Conservation (phyloP, 78 protist genomes). For the Diacronema lutheri region DNA sequence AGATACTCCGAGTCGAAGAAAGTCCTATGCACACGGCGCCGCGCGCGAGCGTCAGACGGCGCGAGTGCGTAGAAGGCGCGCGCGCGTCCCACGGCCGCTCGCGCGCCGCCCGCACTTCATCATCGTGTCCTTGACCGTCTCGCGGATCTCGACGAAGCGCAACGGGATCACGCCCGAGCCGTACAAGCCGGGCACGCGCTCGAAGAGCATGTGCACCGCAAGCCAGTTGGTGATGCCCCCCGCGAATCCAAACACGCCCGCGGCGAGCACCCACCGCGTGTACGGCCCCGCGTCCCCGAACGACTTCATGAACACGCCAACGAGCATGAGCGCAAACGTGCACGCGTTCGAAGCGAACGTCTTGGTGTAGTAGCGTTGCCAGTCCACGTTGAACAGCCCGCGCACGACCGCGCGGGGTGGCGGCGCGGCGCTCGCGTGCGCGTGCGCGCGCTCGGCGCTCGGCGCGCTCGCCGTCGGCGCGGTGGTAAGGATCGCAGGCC, state of each 20-base stretch:
- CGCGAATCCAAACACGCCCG: constrained; percentile 60
- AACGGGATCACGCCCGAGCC: constrained; percentile 68
- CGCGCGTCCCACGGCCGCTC: too few species aligned
- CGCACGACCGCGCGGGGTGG: too few species aligned
- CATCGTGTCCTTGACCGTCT: constrained; percentile 21
- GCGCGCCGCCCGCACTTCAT: background rate
- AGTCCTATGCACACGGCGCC: too few species aligned
- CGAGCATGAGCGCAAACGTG: background rate
- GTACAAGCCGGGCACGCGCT: constrained; percentile 28
- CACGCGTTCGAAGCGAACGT: background rate
- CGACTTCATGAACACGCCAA: constrained; percentile 6
- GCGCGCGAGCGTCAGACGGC: too few species aligned
- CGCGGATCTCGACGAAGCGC: constrained; percentile 47
- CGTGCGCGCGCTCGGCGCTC: too few species aligned
- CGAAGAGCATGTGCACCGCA: constrained; percentile 69
- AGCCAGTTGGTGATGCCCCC: constrained; percentile 70
- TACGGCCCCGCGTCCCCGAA: background rate
- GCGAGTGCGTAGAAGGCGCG: too few species aligned
- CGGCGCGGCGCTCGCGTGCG: too few species aligned
- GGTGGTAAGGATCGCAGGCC: too few species aligned
- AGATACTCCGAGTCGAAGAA: too few species aligned
- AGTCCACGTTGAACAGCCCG: too few species aligned
- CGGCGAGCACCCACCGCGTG: constrained; percentile 23
- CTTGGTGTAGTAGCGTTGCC: background rate
- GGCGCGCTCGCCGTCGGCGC: too few species aligned